Conservation (phyloP, 2,329 filamentous ascomycete species). For the Colletotrichum destructivum region DNA sequence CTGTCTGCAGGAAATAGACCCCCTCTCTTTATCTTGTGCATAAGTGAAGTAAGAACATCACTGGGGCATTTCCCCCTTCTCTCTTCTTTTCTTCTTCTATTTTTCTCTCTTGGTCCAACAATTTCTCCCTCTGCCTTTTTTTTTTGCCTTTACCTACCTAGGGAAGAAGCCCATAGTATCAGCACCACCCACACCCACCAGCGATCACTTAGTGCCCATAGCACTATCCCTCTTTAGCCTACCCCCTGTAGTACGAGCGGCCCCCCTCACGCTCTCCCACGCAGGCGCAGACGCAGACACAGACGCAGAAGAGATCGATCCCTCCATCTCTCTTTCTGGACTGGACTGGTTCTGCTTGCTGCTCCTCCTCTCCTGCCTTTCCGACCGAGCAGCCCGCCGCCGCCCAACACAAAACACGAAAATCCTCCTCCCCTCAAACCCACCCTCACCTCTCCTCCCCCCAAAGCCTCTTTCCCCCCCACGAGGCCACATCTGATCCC, state of each 20-base stretch:
- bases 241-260: slow-evolving; percentile 40
- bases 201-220: slow-evolving; percentile 43
- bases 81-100: neutral
- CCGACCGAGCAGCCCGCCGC: slow-evolving; percentile 44
- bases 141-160: neutral
- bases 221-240: slow-evolving; percentile 43
- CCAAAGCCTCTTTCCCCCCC: slow-evolving; percentile 34
- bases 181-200: slow-evolving; percentile 33
- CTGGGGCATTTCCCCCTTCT: neutral
- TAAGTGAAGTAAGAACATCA: too few relatives aligned
- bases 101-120: neutral
- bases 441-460: slow-evolving; percentile 40
- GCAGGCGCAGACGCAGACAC: slow-evolving; percentile 9
- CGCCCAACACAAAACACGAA: slow-evolving; percentile 46
- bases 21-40: neutral
- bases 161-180: slow-evolving; percentile 18
- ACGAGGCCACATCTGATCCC: slow-evolving; percentile 35
- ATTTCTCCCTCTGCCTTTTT: slow-evolving; percentile 5
- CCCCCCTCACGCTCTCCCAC: slow-evolving; percentile 25
- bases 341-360: slow-evolving; percentile 11
- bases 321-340: slow-evolving; percentile 36
- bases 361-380: slow-evolving; percentile 34
- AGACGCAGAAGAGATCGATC: slow-evolving; percentile 37
- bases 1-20: neutral
- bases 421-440: slow-evolving; percentile 44